Percentiles rank a stretch among this genome's conserved stretches.
These are phyloP conservation scores for Aurinia saxatilis DNA, from an alignment of 345 rosid genomes.

Conservation along the genomic window DNA sequence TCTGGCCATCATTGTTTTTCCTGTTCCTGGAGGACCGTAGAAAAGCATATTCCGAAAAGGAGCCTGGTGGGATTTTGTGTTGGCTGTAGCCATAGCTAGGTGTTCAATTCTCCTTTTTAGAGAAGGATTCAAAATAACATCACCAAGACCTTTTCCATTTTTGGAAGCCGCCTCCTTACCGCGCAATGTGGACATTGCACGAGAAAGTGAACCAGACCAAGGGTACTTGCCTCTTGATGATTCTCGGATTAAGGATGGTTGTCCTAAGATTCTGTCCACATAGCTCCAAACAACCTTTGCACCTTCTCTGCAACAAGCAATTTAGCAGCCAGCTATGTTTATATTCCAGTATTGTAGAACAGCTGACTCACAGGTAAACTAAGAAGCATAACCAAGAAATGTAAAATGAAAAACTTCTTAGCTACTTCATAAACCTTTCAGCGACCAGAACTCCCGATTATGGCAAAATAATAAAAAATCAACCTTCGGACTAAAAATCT, in stretches of 20 bases:
- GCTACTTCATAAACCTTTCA: constrained; percentile 6
- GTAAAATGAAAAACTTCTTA: background rate
- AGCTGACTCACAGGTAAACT: background rate
- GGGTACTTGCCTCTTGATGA: constrained; percentile 96
- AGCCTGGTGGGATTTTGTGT: constrained; percentile 93
- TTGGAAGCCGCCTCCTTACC: constrained; percentile 37
- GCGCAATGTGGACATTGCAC: constrained; percentile 40
- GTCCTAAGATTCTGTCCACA: constrained; percentile 97
- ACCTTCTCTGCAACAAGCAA: constrained; percentile 67
- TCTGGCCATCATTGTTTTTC: constrained; percentile 99
- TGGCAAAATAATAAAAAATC: background rate
- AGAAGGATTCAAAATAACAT: constrained; percentile 85
- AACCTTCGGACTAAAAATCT: background rate
- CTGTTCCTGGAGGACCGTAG: constrained; percentile 99
- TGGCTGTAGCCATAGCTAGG: constrained; percentile 84
- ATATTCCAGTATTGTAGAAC: background rate
- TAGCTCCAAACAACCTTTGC: constrained; percentile 97
- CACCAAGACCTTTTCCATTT: constrained; percentile 80
- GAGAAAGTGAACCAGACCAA: constrained; percentile 76
- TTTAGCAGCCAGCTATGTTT: background rate
- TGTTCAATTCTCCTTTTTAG: constrained; percentile 76
- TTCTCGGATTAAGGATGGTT: constrained; percentile 91
- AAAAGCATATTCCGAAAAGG: constrained; percentile 95
- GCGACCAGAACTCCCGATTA: background rate
- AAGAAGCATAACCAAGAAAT: background rate